Base-by-base conservation (phyloP, 2,329 filamentous ascomycete species). In the Cyanodermella asteris region DNA sequence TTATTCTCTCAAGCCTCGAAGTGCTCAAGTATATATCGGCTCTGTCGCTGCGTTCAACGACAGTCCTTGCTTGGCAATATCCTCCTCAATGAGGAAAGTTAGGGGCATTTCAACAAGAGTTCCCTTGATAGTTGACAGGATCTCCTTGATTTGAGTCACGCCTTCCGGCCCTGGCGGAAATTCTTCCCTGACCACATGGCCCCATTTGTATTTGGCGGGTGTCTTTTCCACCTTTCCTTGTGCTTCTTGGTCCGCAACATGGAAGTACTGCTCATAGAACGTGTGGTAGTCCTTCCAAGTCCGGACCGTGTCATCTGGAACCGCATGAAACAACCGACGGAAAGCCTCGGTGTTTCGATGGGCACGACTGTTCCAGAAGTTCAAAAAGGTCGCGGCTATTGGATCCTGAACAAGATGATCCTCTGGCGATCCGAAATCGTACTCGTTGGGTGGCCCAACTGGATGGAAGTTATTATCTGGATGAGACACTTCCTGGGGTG, bases 51-150 rank as follows among this genome's bases (percentile, higher is more conserved):
- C 57, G 50, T 82, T 81, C 34, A 81, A 49, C 13, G 62, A 59
- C 39, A 91, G 38, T 0, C 81, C 80, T 37, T 80, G 66, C 57
- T 81, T 72, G 4, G 82, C 84, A 45, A 93, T 71, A 45, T 93
- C 81, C 39, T 78, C 64, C 17, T 81, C 74, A 38, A 73, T 72
- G 45, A 91, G 53, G 54, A 93, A 93, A 35, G 78, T 57, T 37
- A 93, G 55, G 15, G 81, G 80, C 82, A 93, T 93, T 56, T 91
- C 77, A 6, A 93, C 73, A 22, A 81, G 49, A 6, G 62, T 75
- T 3, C 75, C 75, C 31, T 67, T 61, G 19, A 82, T 56, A 27
- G 64, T 58, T 28, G 59, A 56, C 27, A 82, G 51, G 50, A 68
- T 61, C 25, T 72, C 64, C 51, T 78, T 81, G 30, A 81, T 56